Evolutionary conservation across 345 rosid genomes (phyloP).

Genomic region (Ceriops zippeliana): DNA sequence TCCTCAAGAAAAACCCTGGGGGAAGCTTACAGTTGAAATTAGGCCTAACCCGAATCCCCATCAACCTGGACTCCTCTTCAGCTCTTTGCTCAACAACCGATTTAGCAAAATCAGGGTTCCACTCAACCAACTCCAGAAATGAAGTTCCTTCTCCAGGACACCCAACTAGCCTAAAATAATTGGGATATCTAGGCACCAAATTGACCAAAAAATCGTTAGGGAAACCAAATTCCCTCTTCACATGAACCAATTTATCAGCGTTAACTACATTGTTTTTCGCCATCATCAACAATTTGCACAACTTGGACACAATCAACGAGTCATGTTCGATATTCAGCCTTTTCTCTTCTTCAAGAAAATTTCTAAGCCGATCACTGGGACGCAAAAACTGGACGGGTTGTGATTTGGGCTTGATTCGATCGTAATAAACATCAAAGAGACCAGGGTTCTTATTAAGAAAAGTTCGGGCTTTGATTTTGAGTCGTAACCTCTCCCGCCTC

Average conservation of each 20-base stretch:
- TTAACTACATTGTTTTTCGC: conserved; percentile 55
- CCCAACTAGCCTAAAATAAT: conserved; percentile 57
- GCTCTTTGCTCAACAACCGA: conserved; percentile 59
- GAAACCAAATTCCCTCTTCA: conserved; percentile 85
- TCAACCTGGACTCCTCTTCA: conserved; percentile 45
- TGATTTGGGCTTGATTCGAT: conserved; percentile 62
- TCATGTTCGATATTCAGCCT: conserved; percentile 49
- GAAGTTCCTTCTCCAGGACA: conserved; percentile 55
- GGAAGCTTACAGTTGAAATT: conserved; percentile 70
- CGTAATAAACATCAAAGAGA: conserved; percentile 57
- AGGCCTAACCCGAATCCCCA: conserved; percentile 59
- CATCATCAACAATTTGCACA: conserved; percentile 86
- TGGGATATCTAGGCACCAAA: conserved; percentile 59
- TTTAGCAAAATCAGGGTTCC: conserved; percentile 64
- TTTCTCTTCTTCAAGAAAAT: conserved; percentile 63
- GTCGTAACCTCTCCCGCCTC: conserved; percentile 71
- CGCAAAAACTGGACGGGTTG: conserved; percentile 53
- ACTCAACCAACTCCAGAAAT: conserved; percentile 58
- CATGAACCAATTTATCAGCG: conserved; percentile 66
- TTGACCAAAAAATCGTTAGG: conserved; percentile 66
- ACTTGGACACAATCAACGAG: conserved; percentile 54
- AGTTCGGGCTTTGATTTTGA: conserved; percentile 39
- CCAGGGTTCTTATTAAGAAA: conserved; percentile 55
- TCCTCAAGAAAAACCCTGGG: conserved; percentile 56
- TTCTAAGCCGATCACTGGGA: conserved; percentile 45